Evolutionary conservation across 139 green algal species (phyloP), one percentile per base, ranked within the genome.

Genomic region (Volvox reticuliferus): DNA sequence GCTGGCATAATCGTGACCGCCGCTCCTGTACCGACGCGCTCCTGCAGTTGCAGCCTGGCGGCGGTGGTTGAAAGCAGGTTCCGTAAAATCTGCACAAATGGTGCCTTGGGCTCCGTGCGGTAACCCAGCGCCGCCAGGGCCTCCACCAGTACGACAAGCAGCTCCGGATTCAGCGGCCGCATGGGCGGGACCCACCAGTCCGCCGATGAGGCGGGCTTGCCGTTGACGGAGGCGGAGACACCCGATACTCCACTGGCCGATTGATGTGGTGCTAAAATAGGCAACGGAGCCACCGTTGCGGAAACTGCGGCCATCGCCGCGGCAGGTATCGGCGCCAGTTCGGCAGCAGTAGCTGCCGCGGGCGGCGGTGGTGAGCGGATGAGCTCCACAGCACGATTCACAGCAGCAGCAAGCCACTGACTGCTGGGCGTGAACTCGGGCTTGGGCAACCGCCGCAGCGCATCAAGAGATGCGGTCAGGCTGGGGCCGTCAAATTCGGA

Each of bases 391-490:
- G 87, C 62, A 26, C 76, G 87, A 9, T 67, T 18, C 26, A 75
- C 87, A 0, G 87, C 87, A 12, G 76, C 76, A 1, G 24, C 87
- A 2, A 91, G 87, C 76, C 75, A 91, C 33, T 78, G 76, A 12
- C 33, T 67, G 87, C 76, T 69, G 61, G 87, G 87, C 62, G 50
- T 79, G 87, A 91, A 91, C 61, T 91, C 87, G 87, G 76, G 87
- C n/a, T 90, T 90, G 86, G 87, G 87, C 76, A 91, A 75, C 61
- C 26, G 75, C 12, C 33, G 76, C 22, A 91, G 24, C 3, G 87
- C 87, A 18, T 44, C 62, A 26, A 91, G 76, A 1, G 76, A 63
- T 61, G 87, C 76, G 2, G 76, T 28, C 22, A 91, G 75, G 61
- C 76, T 63, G 62, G 76, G 75, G 14, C 76, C 87, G 76, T 91